Percentiles rank a stretch among this genome's conserved stretches.
These are phyloP conservation scores for Colletotrichum tanaceti DNA, from an alignment of 2,329 filamentous ascomycete genomes.

Conservation along the genomic window DNA sequence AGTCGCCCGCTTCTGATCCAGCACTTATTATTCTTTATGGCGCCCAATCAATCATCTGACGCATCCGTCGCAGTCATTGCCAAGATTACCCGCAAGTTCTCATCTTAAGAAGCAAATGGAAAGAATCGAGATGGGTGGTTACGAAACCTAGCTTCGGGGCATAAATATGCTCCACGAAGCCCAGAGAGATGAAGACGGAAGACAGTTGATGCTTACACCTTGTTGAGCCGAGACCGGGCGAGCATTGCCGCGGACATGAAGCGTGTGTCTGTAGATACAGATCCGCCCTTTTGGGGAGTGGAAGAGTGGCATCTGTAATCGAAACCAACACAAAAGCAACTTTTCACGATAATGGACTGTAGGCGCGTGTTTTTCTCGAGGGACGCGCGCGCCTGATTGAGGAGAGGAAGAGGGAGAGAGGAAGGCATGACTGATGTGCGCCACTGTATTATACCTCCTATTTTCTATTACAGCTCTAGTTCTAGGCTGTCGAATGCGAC, in stretches of 20 bases:
- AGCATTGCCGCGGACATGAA: background rate
- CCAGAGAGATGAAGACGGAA: background rate
- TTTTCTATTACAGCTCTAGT: slow-evolving; percentile 22
- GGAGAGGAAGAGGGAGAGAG: slow-evolving; percentile 6
- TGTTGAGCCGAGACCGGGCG: background rate
- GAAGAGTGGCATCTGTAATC: slow-evolving; percentile 5
- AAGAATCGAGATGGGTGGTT: background rate
- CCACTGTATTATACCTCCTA: slow-evolving; percentile 41
- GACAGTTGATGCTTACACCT: slow-evolving; percentile 10
- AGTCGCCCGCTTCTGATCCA: slow-evolving; percentile 51
- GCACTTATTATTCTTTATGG: background rate
- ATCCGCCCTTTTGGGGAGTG: background rate
- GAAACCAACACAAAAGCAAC: slow-evolving; percentile 27
- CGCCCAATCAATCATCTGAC: slow-evolving; percentile 31
- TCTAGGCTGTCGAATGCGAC: slow-evolving; percentile 25
- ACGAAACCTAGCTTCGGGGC: background rate
- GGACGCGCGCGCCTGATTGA: slow-evolving; percentile 5
- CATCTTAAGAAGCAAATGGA: slow-evolving; percentile 62
- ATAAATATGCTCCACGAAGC: background rate
- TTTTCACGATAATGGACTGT: slow-evolving; percentile 40
- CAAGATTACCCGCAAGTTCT: slow-evolving; percentile 92
- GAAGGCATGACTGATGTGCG: slow-evolving; percentile 31
- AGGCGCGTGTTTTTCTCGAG: slow-evolving; percentile 20
- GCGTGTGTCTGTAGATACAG: slow-evolving; percentile 7
- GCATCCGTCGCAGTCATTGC: slow-evolving; percentile 78